phyloP scores from a whole-genome alignment of 225 moss, liverwort and hornwort species.

The Rhytidiadelphus loreus region DNA sequence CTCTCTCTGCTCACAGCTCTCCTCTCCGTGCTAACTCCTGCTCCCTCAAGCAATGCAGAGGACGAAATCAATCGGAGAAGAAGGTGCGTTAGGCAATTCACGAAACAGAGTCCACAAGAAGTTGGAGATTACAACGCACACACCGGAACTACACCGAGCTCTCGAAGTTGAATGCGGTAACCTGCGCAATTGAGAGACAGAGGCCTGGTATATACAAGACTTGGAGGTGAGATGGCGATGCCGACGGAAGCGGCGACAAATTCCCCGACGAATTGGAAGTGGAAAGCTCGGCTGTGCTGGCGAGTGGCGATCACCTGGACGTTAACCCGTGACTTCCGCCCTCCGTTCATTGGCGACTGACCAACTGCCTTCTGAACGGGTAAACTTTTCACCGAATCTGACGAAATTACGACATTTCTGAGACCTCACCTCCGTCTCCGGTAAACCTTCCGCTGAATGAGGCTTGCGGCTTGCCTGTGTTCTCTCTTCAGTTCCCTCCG shows the following conservation, averaged over 20 bases:
- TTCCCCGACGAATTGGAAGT: background rate
- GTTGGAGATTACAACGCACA: background rate
- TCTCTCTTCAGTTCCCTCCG: background rate
- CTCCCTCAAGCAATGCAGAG: background rate
- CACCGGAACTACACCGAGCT: background rate
- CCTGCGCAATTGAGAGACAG: rapidly evolving
- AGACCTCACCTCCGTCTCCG: background rate
- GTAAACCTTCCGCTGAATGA: background rate
- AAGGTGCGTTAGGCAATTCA: background rate
- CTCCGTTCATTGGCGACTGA: background rate
- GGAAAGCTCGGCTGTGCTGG: slow-evolving; percentile 17
- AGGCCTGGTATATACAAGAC: background rate
- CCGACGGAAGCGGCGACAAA: slow-evolving; percentile 13
- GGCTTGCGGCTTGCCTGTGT: background rate
- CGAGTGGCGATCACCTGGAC: background rate
- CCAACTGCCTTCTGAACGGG: background rate
- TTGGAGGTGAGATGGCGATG: background rate
- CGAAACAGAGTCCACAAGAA: background rate
- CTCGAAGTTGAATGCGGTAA: background rate
- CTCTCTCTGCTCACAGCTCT: background rate
- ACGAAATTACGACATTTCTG: background rate
- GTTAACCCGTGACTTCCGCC: slow-evolving; percentile 11
- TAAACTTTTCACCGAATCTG: background rate
- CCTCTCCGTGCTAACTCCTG: background rate
- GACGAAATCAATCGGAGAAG: background rate